These are phyloP conservation scores for Balansia obtecta DNA, from an alignment of 2,329 filamentous ascomycete genomes.

Conservation along the genomic window DNA sequence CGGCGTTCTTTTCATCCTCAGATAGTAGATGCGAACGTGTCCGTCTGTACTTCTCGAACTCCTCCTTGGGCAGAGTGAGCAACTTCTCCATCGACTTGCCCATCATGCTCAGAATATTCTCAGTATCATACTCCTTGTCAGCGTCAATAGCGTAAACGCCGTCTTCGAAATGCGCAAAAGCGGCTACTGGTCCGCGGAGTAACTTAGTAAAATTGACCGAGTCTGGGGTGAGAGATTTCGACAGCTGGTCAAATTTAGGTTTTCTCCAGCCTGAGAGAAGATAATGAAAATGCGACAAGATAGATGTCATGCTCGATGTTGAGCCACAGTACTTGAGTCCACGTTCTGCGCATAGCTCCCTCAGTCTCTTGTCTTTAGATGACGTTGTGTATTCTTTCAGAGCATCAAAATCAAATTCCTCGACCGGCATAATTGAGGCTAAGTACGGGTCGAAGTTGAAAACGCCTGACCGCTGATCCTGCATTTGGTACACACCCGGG, in stretches of 20 bases:
- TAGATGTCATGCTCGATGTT: slow-evolving; percentile 89
- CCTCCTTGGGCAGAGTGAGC: slow-evolving; percentile 66
- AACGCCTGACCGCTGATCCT: slow-evolving; percentile 75
- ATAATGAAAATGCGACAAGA: slow-evolving; percentile 84
- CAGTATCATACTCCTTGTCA: slow-evolving; percentile 79
- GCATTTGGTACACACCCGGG: slow-evolving; percentile 79
- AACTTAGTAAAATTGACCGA: slow-evolving; percentile 59
- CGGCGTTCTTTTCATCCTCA: slow-evolving; percentile 57
- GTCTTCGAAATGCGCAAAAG: slow-evolving; percentile 72
- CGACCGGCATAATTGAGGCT: slow-evolving; percentile 80
- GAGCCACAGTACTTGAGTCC: slow-evolving; percentile 81
- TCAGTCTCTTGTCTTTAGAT: slow-evolving; percentile 64
- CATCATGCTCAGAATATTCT: slow-evolving; percentile 80
- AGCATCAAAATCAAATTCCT: slow-evolving; percentile 84
- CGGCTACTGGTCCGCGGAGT: slow-evolving; percentile 59
- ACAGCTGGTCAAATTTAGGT: slow-evolving; percentile 55
- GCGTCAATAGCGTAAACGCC: slow-evolving; percentile 90
- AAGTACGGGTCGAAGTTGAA: slow-evolving; percentile 98
- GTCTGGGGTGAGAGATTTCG: slow-evolving; percentile 50
- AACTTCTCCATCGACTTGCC: slow-evolving; percentile 97
- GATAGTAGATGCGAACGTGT: slow-evolving; percentile 54
- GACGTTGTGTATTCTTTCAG: slow-evolving; percentile 84
- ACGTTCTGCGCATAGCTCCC: slow-evolving; percentile 52
- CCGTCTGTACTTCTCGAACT: slow-evolving; percentile 76
- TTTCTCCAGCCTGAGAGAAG: slow-evolving; percentile 74